Evolutionary conservation across 192 early-diverging fungal genomes (phyloP).

Genomic region (Hyaloraphidium curvatum): DNA sequence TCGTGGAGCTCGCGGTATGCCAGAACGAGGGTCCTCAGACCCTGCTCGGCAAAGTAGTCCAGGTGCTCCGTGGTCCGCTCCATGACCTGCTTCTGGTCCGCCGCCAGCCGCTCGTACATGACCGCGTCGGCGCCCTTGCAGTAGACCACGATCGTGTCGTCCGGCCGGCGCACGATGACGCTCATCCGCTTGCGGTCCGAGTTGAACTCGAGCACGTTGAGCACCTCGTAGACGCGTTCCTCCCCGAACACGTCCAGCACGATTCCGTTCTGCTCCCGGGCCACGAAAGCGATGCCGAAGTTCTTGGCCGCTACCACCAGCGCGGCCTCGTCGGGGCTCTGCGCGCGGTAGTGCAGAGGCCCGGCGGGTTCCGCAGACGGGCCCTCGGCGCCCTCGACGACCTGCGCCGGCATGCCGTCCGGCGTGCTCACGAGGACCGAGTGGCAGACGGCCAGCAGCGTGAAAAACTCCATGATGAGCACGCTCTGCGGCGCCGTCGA

Average conservation of each 20-base stretch:
- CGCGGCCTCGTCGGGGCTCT: conserved; percentile 89
- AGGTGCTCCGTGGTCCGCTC: conserved; percentile 55
- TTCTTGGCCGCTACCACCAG: conserved; percentile 70
- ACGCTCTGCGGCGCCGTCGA: conserved; percentile 35
- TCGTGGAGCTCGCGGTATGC: conserved; percentile 52
- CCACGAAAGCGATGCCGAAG: conserved; percentile 61
- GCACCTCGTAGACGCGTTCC: conserved; percentile 16
- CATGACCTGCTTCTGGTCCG: conserved; percentile 45
- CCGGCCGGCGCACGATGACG: conserved; percentile 59
- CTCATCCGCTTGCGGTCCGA: conserved; percentile 94
- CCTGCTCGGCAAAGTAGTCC: conserved; percentile 62
- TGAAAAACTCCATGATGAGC: conserved; percentile 48
- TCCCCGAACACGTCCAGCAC: conserved; percentile 54
- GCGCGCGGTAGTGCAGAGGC: conserved; percentile 66
- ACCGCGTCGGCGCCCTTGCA: conserved; percentile 92
- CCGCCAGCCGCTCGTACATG: conserved; percentile 62
- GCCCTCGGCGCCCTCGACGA: conserved; percentile 15
- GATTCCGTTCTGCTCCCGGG: conserved; percentile 47
- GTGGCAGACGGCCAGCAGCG: conserved; percentile 70
- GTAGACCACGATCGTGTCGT: conserved; percentile 47
- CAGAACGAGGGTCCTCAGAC: conserved; percentile 68
- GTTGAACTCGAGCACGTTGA: conserved; percentile 76
- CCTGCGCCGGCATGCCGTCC: conserved; percentile 31
- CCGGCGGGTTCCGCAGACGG: conserved; percentile 5
- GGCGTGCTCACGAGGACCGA: too few relatives aligned